phyloP scores from a whole-genome alignment of 306 rosid species.

The Benincasa hispida region DNA sequence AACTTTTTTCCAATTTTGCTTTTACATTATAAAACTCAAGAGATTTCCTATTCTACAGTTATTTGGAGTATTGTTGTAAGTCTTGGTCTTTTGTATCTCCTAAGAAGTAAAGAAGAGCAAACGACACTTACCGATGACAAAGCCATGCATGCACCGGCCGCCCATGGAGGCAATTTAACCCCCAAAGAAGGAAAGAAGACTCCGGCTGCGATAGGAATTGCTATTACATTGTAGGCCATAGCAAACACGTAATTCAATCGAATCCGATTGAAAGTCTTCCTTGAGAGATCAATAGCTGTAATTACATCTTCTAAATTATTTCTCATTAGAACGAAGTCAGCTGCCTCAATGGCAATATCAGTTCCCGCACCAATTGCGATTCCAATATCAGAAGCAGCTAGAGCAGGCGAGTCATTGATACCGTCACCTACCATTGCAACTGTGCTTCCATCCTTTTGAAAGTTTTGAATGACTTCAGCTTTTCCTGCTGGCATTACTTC shows the following conservation, averaged over 20 bases:
- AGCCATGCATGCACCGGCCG: conserved; percentile 99
- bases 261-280: conserved; percentile 74
- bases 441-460: conserved; percentile 68
- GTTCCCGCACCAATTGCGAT: conserved; percentile 99
- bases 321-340: conserved; percentile 82
- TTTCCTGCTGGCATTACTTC: conserved; percentile 99
- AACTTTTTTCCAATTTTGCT: neutral
- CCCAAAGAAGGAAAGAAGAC: conserved; percentile 58
- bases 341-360: conserved; percentile 92
- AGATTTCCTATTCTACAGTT: conserved; percentile 50
- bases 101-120: conserved; percentile 78
- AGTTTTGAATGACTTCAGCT: conserved; percentile 61
- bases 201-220: conserved; percentile 91
- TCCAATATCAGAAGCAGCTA: conserved; percentile 92
- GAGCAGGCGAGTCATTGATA: conserved; percentile 90
- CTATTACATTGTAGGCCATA: conserved; percentile 75
- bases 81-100: conserved; percentile 74
- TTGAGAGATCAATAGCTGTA: conserved; percentile 89
- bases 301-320: conserved; percentile 90
- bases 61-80: conserved; percentile 75
- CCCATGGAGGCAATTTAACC: conserved; percentile 86
- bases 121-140: conserved; percentile 87
- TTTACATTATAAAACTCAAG: neutral
- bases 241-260: conserved; percentile 77
- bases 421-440: conserved; percentile 99